phyloP scores from a whole-genome alignment of 1,139 yeast genomes.

The Kodamaea fungicola region DNA sequence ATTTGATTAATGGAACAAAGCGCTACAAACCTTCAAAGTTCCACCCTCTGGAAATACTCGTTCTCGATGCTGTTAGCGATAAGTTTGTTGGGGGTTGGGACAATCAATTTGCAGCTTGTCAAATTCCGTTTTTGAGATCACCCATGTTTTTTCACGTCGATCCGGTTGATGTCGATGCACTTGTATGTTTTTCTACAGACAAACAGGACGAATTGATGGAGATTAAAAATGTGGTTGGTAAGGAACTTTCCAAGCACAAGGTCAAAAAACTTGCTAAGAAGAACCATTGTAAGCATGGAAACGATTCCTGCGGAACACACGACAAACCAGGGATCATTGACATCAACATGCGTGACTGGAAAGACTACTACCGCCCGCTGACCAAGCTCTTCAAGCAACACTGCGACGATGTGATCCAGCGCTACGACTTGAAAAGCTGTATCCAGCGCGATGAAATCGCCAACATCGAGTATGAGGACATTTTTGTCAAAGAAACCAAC shows the following conservation, averaged over 20 bases:
- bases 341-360: conserved; percentile 45
- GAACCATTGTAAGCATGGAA: conserved; percentile 9
- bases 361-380: conserved; percentile 46
- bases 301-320: conserved; percentile 13
- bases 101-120: conserved; percentile 39
- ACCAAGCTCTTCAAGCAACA: conserved; percentile 38
- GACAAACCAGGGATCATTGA: conserved; percentile 35
- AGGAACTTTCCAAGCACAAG: conserved; percentile 44
- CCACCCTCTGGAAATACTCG: conserved; percentile 23
- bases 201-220: conserved; percentile 37
- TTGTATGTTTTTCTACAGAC: conserved; percentile 40
- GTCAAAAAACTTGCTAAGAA: conserved; percentile 29
- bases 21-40: conserved; percentile 13
- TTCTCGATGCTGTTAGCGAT: conserved; percentile 29
- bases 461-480: conserved; percentile 27
- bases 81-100: conserved; percentile 44
- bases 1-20: conserved; percentile 18
- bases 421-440: conserved; percentile 29
- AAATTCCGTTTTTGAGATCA: conserved; percentile 42
- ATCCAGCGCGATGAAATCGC: conserved; percentile 36
- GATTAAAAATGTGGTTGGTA: conserved; percentile 45
- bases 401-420: conserved; percentile 31
- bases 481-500: conserved; percentile 21
- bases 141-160: conserved; percentile 53
- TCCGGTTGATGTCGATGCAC: conserved; percentile 43